Conservation (phyloP, 345 rosid species). For the Rhizophora apiculata region DNA sequence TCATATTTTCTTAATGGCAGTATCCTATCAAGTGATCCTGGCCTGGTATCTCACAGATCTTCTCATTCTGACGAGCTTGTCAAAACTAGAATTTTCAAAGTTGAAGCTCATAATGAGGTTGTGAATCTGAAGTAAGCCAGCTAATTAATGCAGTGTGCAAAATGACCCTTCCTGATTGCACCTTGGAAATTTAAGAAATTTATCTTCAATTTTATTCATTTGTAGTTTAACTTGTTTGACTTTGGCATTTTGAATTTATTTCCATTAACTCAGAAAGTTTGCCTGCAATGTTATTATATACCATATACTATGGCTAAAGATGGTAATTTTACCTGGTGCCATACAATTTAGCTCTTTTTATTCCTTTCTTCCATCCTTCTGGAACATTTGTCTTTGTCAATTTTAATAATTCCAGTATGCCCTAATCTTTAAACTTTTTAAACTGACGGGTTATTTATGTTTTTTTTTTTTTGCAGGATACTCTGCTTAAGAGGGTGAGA, state of each 20-base stretch:
- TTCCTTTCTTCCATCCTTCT: background rate
- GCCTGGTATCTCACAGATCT: conserved; percentile 32
- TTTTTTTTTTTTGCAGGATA: conserved; percentile 24
- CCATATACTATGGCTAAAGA: background rate
- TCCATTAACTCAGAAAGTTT: too few relatives aligned
- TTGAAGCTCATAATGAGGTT: conserved; percentile 37
- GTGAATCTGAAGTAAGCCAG: conserved; percentile 4
- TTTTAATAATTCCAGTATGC: background rate
- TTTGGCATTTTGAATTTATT: background rate
- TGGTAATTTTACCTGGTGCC: background rate
- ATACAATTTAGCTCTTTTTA: background rate
- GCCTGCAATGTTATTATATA: too few relatives aligned
- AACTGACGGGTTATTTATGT: background rate
- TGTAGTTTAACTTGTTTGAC: background rate
- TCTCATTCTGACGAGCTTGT: conserved; percentile 16
- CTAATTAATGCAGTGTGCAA: background rate
- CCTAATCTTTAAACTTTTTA: background rate
- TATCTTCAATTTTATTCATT: background rate
- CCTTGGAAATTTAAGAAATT: background rate
- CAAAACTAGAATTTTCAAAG: conserved; percentile 19
- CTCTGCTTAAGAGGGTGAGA: conserved; percentile 37
- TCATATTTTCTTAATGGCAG: conserved; percentile 27
- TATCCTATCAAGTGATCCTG: conserved; percentile 52
- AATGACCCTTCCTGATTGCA: background rate
- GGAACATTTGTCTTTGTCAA: background rate